Base-by-base conservation (phyloP, 176 grass and related monocot species). In the bread wheat (Triticum aestivum) region DNA sequence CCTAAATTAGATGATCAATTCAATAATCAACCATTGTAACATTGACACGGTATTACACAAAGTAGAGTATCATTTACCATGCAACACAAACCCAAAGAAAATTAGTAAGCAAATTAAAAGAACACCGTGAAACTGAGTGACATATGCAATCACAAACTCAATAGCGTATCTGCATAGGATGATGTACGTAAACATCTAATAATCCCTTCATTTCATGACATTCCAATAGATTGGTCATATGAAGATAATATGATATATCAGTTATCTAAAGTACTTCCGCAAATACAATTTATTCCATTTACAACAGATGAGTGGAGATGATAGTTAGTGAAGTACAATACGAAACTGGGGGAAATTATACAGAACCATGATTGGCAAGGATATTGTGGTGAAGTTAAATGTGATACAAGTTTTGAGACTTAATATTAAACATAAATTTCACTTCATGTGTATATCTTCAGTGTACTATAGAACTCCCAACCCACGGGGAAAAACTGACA, bases 71-170 rank as follows among this genome's bases (percentile, higher is more conserved):
- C 71, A 38, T 65, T 9, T 84, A 83, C 35, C 47, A 35, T 73
- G 38, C 49, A 9, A 89, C 84, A 47, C 9, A 65, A 87, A 29
- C 56, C 56, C 56, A 52, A 66, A 66, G 23, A 75, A 89, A 80
- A 79, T 26, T 13, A 47, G 62, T 71, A 77, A 45, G 59, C 14
- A 35, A 11, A 45, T 63, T 87, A 49, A 29, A 83, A 47, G 17
- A 52, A 73, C 47, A 73, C 8, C 2, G 0, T 37, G 17, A 74
- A 84, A 88, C 47, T 45, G 33, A 82, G 34, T 75, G 56, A 12
- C 61, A 76, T 67, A 51, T 13, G 13, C 37, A 72, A 4, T 65
- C 1, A 7, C 21, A 80, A 65, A 81, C 30, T 65, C 58, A 80
- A 66, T 26, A 34, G 24, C 17, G 32, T 75, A 58, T 79, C 8